Evolutionary conservation across 2,329 filamentous ascomycete genomes (phyloP).

Genomic region (Rhynchosporium secalis): DNA sequence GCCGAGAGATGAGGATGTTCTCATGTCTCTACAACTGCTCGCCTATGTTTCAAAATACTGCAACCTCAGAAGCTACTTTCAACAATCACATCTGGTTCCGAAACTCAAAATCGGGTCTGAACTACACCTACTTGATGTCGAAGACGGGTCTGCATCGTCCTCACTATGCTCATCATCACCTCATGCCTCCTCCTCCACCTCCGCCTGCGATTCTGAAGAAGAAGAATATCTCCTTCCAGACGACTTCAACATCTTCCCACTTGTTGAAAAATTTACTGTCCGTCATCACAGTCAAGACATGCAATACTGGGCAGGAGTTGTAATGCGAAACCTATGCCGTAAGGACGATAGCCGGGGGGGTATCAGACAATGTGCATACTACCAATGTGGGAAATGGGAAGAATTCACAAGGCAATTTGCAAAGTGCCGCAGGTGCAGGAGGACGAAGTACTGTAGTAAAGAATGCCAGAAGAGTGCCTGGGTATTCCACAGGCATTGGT

Average conservation of each 20-base stretch:
- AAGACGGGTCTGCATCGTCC: conserved; percentile 48
- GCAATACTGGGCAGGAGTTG: conserved; percentile 99
- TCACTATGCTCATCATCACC: conserved; percentile 35
- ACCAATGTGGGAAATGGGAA: conserved; percentile 98
- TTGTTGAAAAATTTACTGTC: conserved; percentile 98
- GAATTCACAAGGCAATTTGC: conserved; percentile 95
- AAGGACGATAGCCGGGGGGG: conserved; percentile 95
- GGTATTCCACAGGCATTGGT: conserved; percentile 99
- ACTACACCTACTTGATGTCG: conserved; percentile 74
- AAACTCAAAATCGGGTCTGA: conserved; percentile 87
- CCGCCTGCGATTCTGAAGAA: conserved; percentile 48
- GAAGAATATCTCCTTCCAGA: conserved; percentile 86
- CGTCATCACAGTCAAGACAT: conserved; percentile 94
- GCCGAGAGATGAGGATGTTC: conserved; percentile 94
- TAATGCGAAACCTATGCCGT: conserved; percentile 97
- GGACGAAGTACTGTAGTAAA: conserved; percentile 99
- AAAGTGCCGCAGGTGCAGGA: conserved; percentile 91
- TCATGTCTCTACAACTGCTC: conserved; percentile 95
- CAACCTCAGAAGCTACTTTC: conserved; percentile 92
- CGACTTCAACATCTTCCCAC: conserved; percentile 96
- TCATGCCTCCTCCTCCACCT: conserved; percentile 39
- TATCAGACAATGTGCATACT: conserved; percentile 96
- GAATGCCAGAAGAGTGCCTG: conserved; percentile 99
- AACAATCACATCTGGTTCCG: conserved; percentile 90
- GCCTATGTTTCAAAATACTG: conserved; percentile 99